Evolutionary conservation across 2,329 filamentous ascomycete species (phyloP), one percentile per base, ranked within the genome.

Genomic region (Sporothrix humicola): DNA sequence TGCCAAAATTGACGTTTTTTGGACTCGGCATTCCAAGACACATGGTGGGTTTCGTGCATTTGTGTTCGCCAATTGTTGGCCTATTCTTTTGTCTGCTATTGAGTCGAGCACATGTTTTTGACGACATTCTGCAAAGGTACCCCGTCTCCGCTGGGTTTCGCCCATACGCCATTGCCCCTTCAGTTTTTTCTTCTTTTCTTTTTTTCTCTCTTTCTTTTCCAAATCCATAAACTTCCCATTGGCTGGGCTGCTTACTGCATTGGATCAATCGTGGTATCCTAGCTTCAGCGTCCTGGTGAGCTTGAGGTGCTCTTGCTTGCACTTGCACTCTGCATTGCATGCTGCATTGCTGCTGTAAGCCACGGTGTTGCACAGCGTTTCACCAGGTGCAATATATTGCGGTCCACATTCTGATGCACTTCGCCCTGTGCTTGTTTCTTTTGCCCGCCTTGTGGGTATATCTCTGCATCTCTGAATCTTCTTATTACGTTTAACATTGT

Each of bases 241-340:
- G 66, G 66, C 66, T 69, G 66, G 46, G 48, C 66, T 69, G 66
- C 48, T 54, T 69, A 69, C 66, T 69, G 66, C 26, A 42, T 54
- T 69, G 26, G 66, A 54, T 12, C 48, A 44, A 10, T 12, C 3
- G 26, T 31, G 8, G 10, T 44, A 12, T 23, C 17, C n/a, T 15
- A 8, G 20, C 4, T 26, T 37, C 31, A 37, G 31, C 58, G 4
- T 37, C 31, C 26, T 37, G 13, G 26, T 4, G 23, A 61, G 58
- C 58, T 61, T 42, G 23, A 42, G 58, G 23, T 61, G 31, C 58
- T 42, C 13, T 20, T 66, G n/a, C 61, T 48, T 42, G 42, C 48
- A n/a, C 61, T 66, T 48, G 61, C 42, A 48, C 13, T 26, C 23
- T 26, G 61, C 37, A 65, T 44, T 65, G 63, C 42, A 50, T 50